Evolutionary conservation across 2,329 filamentous ascomycete genomes (phyloP), one percentile per base, ranked within the genome.

Genomic region (Aspergillus oerlinghausenensis): DNA sequence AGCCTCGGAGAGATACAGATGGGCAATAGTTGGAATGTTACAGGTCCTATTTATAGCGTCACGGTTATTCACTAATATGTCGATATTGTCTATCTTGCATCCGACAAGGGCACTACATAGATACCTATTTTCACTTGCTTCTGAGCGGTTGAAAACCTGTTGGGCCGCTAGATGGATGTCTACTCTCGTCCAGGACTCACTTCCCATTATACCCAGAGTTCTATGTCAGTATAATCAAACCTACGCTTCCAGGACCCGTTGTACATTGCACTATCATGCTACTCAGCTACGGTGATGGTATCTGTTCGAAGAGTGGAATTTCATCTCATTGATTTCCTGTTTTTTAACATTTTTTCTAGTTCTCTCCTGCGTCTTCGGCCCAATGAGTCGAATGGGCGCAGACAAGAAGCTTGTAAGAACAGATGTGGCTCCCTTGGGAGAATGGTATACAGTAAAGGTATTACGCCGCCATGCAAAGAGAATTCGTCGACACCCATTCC

Each of bases 391-490:
- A 45, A 51, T n/a, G n/a, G 19, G 52, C 19, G 19, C 50, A 25
- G 43, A 52, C 53, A 51, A 45, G 40, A 54, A 52, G 42, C 17
- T 23, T 32, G 35, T 50, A 56, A 23, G 49, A 60, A 51, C 45
- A 58, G 26, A 52, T 32, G 50, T 42, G 23, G 38, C 25, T 48
- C 19, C 51, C 51, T 35, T 21, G 50, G 26, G 35, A 47, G 45
- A 54, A 48, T 59, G 54, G 51, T 61, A 63, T 62, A 60, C 52
- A 63, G 52, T 60, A 54, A 48, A 14, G 43, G 3, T 47, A 57
- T 54, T 62, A 57, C 57, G 54, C 55, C 59, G 60, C 60, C 63
- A 65, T 66, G 63, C 62, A 63, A 63, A 63, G 52, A 60, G 42
- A 55, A 59, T 55, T 38, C 50, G 52, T 29, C 45, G 54, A 45